Evolutionary conservation across 2,329 filamentous ascomycete species (phyloP).

Genomic region (Talaromyces sp.): DNA sequence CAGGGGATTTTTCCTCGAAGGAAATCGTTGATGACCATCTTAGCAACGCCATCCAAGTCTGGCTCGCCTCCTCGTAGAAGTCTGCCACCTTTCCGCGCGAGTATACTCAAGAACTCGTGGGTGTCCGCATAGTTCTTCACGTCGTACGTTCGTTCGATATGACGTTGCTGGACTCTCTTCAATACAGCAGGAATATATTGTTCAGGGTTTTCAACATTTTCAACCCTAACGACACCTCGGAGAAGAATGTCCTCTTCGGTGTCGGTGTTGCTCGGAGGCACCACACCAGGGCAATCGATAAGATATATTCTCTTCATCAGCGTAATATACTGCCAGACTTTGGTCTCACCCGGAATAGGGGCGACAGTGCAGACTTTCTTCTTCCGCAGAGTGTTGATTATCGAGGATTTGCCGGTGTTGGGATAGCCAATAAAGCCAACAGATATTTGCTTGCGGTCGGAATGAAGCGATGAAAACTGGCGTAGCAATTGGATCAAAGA

Average conservation of each 20-base stretch:
- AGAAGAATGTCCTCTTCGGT: slow-evolving; percentile 82
- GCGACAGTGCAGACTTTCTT: slow-evolving; percentile 93
- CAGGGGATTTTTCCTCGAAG: slow-evolving; percentile 92
- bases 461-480: slow-evolving; percentile 87
- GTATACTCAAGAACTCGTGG: slow-evolving; percentile 75
- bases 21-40: slow-evolving; percentile 96
- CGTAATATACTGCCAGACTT: slow-evolving; percentile 97
- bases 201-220: slow-evolving; percentile 93
- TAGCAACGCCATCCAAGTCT: slow-evolving; percentile 89
- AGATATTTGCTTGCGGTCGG: slow-evolving; percentile 87
- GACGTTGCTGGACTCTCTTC: slow-evolving; percentile 71
- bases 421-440: slow-evolving; percentile 86
- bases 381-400: slow-evolving; percentile 92
- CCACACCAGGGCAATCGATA: slow-evolving; percentile 95
- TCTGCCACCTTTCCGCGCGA: slow-evolving; percentile 81
- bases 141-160: slow-evolving; percentile 90
- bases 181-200: slow-evolving; percentile 89
- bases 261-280: slow-evolving; percentile 79
- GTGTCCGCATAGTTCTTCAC: slow-evolving; percentile 71
- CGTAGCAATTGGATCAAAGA: slow-evolving; percentile 85
- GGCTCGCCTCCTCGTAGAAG: slow-evolving; percentile 89
- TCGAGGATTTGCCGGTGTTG: slow-evolving; percentile 91
- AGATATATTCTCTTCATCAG: slow-evolving; percentile 91
- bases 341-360: slow-evolving; percentile 93
- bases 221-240: slow-evolving; percentile 84